phyloP scores from a whole-genome alignment of 73 alveolate genomes.

The Stentor coeruleus region DNA sequence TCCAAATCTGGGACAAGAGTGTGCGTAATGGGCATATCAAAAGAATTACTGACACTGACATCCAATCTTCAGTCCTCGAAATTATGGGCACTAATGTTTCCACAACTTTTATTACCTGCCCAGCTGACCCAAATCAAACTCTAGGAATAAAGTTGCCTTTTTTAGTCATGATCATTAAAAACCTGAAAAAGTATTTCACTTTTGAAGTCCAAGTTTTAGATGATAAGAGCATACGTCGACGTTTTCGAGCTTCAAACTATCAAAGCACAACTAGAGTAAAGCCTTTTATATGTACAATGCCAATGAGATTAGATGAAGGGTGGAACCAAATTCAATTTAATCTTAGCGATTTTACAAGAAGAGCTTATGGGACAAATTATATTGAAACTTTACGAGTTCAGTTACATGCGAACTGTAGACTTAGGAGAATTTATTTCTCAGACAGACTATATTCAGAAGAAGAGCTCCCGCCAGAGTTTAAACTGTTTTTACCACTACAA shows the following conservation, averaged over 20 bases:
- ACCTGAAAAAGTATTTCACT: conserved; percentile 85
- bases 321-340: conserved; percentile 91
- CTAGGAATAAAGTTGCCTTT: conserved; percentile 87
- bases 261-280: conserved; percentile 82
- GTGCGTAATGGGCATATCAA: conserved; percentile 86
- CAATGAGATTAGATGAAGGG: conserved; percentile 92
- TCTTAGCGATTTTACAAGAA: conserved; percentile 84
- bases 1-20: conserved; percentile 77
- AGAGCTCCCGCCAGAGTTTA: conserved; percentile 72
- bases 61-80: conserved; percentile 83
- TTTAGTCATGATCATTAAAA: conserved; percentile 80
- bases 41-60: conserved; percentile 85
- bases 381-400: conserved; percentile 89
- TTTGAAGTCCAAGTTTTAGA: conserved; percentile 88
- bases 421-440: conserved; percentile 89
- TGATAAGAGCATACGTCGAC: conserved; percentile 82
- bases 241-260: conserved; percentile 90
- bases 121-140: conserved; percentile 77
- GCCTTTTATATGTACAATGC: conserved; percentile 91
- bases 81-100: conserved; percentile 89
- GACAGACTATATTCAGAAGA: conserved; percentile 74
- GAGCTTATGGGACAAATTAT: conserved; percentile 92
- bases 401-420: conserved; percentile 89
- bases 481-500: conserved; percentile 70
- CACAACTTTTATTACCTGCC: conserved; percentile 77